phyloP scores from a whole-genome alignment of 2,329 filamentous ascomycete genomes.

The Aspergillus sp. region DNA sequence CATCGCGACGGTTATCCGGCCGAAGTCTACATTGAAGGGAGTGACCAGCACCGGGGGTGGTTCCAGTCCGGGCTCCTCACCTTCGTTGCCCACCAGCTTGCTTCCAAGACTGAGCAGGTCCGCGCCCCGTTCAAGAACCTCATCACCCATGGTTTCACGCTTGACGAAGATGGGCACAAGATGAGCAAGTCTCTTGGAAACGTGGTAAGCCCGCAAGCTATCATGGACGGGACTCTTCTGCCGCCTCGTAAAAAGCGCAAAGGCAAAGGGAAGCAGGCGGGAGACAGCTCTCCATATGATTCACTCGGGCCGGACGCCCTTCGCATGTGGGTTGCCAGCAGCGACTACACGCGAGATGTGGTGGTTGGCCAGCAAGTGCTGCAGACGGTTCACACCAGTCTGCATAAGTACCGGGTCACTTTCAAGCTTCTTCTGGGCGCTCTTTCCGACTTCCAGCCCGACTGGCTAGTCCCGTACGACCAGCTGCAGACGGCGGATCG shows the following conservation, averaged over 20 bases:
- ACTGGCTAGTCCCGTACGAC: constrained; percentile 28
- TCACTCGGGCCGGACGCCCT: constrained; percentile 77
- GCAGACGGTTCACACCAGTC: constrained; percentile 61
- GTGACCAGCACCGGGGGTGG: constrained; percentile 95
- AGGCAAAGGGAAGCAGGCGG: constrained; percentile 36
- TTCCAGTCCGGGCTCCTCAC: constrained; percentile 95
- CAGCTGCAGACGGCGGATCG: constrained; percentile 56
- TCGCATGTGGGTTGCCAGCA: constrained; percentile 81
- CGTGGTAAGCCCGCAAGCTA: constrained; percentile 66
- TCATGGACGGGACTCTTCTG: constrained; percentile 74
- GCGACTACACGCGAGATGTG: constrained; percentile 84
- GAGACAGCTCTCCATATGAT: constrained; percentile 44
- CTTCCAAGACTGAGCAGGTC: constrained; percentile 22
- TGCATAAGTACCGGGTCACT: constrained; percentile 82
- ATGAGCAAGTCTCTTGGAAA: constrained; percentile 99
- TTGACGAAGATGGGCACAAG: constrained; percentile 84
- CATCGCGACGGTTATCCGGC: constrained; percentile 38
- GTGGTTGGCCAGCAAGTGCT: constrained; percentile 70
- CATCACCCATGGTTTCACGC: constrained; percentile 91
- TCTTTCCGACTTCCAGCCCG: constrained; percentile 47
- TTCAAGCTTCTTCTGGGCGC: constrained; percentile 85
- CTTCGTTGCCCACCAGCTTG: constrained; percentile 54
- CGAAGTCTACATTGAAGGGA: constrained; percentile 87
- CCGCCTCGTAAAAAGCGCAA: constrained; percentile 60
- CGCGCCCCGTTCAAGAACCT: constrained; percentile 72